A percentile compares a stretch with the other conserved stretches of the same genome.
Conservation (phyloP, 805 yeast species). For the Ogataea glucozyma region DNA sequence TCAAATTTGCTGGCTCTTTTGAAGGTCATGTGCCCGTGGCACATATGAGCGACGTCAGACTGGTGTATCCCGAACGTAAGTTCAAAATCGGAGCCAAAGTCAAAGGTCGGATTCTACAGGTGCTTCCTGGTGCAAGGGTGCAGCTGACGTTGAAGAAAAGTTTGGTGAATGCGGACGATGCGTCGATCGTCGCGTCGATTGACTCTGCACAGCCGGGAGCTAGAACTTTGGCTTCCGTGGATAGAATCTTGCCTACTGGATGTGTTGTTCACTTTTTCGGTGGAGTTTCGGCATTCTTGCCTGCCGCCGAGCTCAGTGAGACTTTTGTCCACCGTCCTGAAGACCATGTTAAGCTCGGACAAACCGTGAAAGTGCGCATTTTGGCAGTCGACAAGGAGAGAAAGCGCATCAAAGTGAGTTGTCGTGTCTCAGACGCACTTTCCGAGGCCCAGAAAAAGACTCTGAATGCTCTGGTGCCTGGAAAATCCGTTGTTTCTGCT, state of each 20-base stretch:
- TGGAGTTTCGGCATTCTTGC: slow-evolving; percentile 73
- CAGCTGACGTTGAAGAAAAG: slow-evolving; percentile 80
- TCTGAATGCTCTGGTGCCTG: slow-evolving; percentile 52
- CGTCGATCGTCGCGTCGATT: slow-evolving; percentile 45
- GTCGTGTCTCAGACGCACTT: slow-evolving; percentile 61
- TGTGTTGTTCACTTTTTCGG: slow-evolving; percentile 86
- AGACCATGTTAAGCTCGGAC: slow-evolving; percentile 80
- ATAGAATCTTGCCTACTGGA: slow-evolving; percentile 70
- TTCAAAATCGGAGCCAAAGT: slow-evolving; percentile 83
- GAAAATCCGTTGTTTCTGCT: slow-evolving; percentile 61
- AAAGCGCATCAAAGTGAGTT: slow-evolving; percentile 65
- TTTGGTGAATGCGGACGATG: slow-evolving; percentile 64
- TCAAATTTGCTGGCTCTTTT: slow-evolving; percentile 65
- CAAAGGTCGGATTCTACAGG: slow-evolving; percentile 67
- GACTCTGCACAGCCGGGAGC: slow-evolving; percentile 45
- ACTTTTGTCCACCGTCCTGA: slow-evolving; percentile 75
- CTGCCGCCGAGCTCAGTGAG: slow-evolving; percentile 87
- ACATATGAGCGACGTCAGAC: slow-evolving; percentile 82
- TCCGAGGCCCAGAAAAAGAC: slow-evolving; percentile 48
- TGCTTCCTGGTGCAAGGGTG: slow-evolving; percentile 46
- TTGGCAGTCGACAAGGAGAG: slow-evolving; percentile 54
- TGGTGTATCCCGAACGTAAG: slow-evolving; percentile 89
- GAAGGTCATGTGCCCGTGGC: slow-evolving; percentile 71
- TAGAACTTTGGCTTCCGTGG: slow-evolving; percentile 72
- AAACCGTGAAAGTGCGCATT: slow-evolving; percentile 74